phyloP scores from a whole-genome alignment of 2,329 filamentous ascomycete species.

The Neofusicoccum sp. region DNA sequence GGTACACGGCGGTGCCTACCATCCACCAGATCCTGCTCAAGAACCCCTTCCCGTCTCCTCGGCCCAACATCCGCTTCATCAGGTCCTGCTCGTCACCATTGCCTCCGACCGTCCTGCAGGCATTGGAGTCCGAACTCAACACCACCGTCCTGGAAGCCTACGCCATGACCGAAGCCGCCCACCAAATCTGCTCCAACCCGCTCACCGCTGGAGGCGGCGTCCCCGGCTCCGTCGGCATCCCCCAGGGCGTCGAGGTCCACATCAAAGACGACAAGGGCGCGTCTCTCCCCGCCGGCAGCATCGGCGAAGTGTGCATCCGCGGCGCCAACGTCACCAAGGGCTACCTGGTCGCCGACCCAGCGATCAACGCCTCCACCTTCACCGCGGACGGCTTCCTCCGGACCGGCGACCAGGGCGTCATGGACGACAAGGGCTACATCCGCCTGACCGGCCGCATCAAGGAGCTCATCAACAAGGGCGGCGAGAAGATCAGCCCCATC shows the following conservation, averaged over 20 bases:
- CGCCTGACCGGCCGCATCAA: slow-evolving; percentile 79
- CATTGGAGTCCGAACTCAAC: slow-evolving; percentile 66
- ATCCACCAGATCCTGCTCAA: slow-evolving; percentile 81
- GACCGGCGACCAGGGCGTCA: slow-evolving; percentile 74
- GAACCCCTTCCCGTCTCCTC: slow-evolving; percentile 60
- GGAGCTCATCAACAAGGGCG: slow-evolving; percentile 79
- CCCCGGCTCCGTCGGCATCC: slow-evolving; percentile 73
- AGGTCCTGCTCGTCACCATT: slow-evolving; percentile 76
- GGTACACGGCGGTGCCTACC: slow-evolving; percentile 81
- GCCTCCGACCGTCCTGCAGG: slow-evolving; percentile 70
- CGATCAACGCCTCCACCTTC: slow-evolving; percentile 62
- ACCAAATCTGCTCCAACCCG: slow-evolving; percentile 67
- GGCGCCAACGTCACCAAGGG: slow-evolving; percentile 75
- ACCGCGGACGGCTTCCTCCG: slow-evolving; percentile 71
- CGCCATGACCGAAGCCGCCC: slow-evolving; percentile 79
- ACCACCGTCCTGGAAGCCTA: slow-evolving; percentile 79
- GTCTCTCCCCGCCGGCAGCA: slow-evolving; percentile 61
- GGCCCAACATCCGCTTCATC: slow-evolving; percentile 74
- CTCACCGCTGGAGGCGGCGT: slow-evolving; percentile 61
- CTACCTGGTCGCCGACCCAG: slow-evolving; percentile 68
- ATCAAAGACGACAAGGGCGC: slow-evolving; percentile 66
- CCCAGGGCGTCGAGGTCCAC: slow-evolving; percentile 71
- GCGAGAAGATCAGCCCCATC: slow-evolving; percentile 78
- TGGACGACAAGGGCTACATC: slow-evolving; percentile 71
- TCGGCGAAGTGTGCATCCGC: slow-evolving; percentile 73